These are phyloP conservation scores for Penicillium sp. DNA, from an alignment of 2,329 filamentous ascomycete species.

Conservation along the genomic window DNA sequence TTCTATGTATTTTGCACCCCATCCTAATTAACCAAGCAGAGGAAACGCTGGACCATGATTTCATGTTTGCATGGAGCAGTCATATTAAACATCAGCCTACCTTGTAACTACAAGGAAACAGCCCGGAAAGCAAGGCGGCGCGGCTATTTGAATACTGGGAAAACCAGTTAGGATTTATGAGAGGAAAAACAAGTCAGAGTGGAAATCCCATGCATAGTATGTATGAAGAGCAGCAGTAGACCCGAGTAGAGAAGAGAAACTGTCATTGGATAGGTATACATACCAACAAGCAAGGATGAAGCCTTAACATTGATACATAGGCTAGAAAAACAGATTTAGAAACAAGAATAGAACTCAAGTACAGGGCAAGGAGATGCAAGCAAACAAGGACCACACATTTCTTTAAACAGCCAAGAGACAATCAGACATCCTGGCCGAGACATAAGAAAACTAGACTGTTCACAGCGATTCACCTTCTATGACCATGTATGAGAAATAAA, in stretches of 20 bases:
- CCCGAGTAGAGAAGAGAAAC: neutral
- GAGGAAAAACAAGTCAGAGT: too few relatives aligned
- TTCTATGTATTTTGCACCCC: too few relatives aligned
- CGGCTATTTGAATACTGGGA: too few relatives aligned
- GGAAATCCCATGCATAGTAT: neutral
- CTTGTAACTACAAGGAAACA: neutral
- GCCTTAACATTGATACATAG: slow-evolving; percentile 11
- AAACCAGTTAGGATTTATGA: too few relatives aligned
- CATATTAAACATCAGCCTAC: neutral
- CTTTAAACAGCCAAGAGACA: slow-evolving; percentile 1
- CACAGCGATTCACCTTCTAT: slow-evolving; percentile 13
- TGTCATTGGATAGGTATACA: neutral
- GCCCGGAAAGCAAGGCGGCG: too few relatives aligned
- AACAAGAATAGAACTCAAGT: neutral
- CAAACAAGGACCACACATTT: neutral
- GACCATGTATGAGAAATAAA: slow-evolving; percentile 14
- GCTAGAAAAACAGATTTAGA: neutral
- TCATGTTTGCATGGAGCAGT: too few relatives aligned
- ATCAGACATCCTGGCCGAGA: slow-evolving; percentile 4
- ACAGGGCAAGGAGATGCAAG: neutral
- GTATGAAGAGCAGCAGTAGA: neutral
- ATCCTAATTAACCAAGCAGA: too few relatives aligned
- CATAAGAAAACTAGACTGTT: slow-evolving; percentile 7
- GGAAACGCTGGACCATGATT: too few relatives aligned
- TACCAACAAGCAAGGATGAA: neutral